A percentile compares a stretch with the other conserved stretches of the same genome.
These are phyloP conservation scores for Rhodomyrtus tomentosa DNA, from an alignment of 345 rosid genomes.

Conservation along the genomic window DNA sequence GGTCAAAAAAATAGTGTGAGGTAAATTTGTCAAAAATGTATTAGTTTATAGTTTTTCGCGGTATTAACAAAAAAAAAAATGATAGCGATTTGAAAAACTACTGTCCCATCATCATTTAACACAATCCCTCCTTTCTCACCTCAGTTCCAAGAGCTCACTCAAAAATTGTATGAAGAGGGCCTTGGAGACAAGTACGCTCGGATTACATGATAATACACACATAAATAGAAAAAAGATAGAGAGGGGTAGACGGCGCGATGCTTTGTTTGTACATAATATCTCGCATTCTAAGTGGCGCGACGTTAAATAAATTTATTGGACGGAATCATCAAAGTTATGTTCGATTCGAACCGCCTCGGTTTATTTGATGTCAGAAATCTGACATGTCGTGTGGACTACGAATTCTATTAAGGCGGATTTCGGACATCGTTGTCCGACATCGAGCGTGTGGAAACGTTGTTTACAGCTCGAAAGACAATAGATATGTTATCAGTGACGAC, in stretches of 20 bases:
- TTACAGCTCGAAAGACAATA: neutral
- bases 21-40: too few relatives aligned
- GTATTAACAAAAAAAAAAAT: too few relatives aligned
- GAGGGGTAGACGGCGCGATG: neutral
- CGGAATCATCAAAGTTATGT: neutral
- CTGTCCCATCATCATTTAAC: neutral
- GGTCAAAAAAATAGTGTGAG: too few relatives aligned
- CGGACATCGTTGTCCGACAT: neutral
- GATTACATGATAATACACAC: neutral
- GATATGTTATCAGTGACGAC: neutral
- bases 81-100: neutral
- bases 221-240: neutral
- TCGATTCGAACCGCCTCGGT: neutral
- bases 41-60: too few relatives aligned
- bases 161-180: neutral
- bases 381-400: neutral
- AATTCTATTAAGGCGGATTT: neutral
- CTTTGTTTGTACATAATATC: neutral
- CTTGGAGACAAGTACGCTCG: neutral
- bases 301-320: neutral
- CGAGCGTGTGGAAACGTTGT: neutral
- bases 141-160: neutral
- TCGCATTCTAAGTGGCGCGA: neutral
- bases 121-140: neutral
- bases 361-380: neutral